Evolutionary conservation across 208 protist species (phyloP), one percentile per base, ranked within the genome.

Genomic region (Trypanosoma theileri): DNA sequence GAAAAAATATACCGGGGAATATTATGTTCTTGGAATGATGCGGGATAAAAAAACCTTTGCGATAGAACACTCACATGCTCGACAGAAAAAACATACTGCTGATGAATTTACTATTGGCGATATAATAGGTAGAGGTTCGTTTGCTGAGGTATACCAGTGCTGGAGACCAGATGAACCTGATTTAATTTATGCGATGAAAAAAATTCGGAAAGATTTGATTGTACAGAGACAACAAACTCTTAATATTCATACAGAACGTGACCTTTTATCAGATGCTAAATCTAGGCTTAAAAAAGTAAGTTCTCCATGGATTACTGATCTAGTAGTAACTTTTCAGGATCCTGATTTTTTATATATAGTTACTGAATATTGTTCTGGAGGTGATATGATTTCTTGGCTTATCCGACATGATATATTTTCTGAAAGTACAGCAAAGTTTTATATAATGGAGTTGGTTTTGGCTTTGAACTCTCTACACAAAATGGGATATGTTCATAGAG

Each of bases 311-410:
- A 84, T 98, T 58, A 88, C 92, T 7, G 71, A 88, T 58, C 76
- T 98, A 17, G 85, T 84, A 67, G 94, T 94, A 59, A 90, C 81
- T 28, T 98, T 98, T 69, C 77, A 98, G 72, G 93, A 97, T 81
- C 50, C 64, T 41, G 51, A 85, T 16, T 91, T 85, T 72, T 66
- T 98, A 24, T 98, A 98, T 73, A 82, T 98, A 63, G 80, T 96
- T 56, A 98, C 98, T 88, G 96, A 98, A 75, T 98, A 92, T 68
- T 76, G 97, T 7, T 93, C 93, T 31, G 96, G 96, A 45, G 96
- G 96, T 22, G 96, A 98, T 80, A 80, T 98, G 88, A 98, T 98
- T 88, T 97, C 93, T 22, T 88, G 96, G 76, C 77, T 98, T 9
- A 98, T 98, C 19, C 86, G 93, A 22, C 84, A 92, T 52, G 93